A percentile compares a stretch with the other conserved stretches of the same genome.
These are phyloP conservation scores for Nemania abortiva DNA, from an alignment of 2,329 filamentous ascomycete genomes.

Conservation along the genomic window DNA sequence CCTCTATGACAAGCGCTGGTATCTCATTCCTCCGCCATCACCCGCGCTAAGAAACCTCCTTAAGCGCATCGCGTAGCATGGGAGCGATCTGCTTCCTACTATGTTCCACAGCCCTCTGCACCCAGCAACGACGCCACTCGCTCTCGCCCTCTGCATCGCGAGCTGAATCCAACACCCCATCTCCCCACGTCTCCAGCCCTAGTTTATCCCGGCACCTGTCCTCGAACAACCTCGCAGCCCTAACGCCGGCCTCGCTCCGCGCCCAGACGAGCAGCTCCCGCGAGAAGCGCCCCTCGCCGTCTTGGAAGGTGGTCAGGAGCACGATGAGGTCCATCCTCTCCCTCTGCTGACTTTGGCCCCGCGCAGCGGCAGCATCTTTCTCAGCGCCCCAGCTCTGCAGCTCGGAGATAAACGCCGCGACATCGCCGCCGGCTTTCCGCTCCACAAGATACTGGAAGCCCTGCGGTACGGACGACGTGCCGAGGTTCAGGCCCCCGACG, in stretches of 20 bases:
- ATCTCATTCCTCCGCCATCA: not conserved
- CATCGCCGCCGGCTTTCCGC: slow-evolving; percentile 61
- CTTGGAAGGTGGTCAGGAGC: slow-evolving; percentile 76
- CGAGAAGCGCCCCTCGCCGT: slow-evolving; percentile 66
- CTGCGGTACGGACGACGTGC: slow-evolving; percentile 75
- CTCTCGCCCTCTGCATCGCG: slow-evolving; percentile 24
- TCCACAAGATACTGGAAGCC: slow-evolving; percentile 69
- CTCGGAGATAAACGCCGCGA: slow-evolving; percentile 59
- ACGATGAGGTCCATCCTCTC: slow-evolving; percentile 70
- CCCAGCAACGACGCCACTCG: slow-evolving; percentile 67
- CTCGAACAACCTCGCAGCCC: slow-evolving; percentile 68
- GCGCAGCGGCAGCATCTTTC: slow-evolving; percentile 45
- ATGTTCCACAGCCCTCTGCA: slow-evolving; percentile 70
- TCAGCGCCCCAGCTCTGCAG: slow-evolving; percentile 22
- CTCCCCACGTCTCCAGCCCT: slow-evolving; percentile 66
- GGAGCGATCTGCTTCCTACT: slow-evolving; percentile 79
- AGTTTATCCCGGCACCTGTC: slow-evolving; percentile 61
- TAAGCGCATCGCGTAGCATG: slow-evolving; percentile 69
- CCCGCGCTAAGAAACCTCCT: slow-evolving; percentile 38
- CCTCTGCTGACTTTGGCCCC: slow-evolving; percentile 52
- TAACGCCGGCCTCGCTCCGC: slow-evolving; percentile 60
- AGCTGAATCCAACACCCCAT: slow-evolving; percentile 58
- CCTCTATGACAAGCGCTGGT: not conserved
- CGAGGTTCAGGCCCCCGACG: slow-evolving; percentile 67
- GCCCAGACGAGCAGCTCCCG: slow-evolving; percentile 78